Evolutionary conservation across 768 basidiomycete genomes (phyloP), one percentile per base, ranked within the genome.

Genomic region (Tremella mesenterica): DNA sequence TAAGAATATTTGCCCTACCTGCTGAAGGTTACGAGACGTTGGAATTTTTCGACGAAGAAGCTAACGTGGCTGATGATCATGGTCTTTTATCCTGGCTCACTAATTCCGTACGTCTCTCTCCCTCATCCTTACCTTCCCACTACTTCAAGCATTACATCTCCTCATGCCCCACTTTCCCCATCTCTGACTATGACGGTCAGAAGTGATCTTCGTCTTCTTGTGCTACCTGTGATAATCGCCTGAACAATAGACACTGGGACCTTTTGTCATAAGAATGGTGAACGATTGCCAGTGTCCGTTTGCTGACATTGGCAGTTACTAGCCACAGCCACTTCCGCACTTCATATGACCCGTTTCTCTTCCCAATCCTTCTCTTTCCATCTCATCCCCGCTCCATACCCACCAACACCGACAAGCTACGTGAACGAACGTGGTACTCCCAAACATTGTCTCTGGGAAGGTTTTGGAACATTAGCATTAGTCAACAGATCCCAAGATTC

Each of bases 71-170:
- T 4, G 68, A 65, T 34, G 72, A 73, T 58, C 36, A 55, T 29
- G 70, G 70, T 6, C 48, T 73, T 14, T 44, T 73, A 7, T 60
- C 63, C 53, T 73, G 67, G 68, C 26, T 71, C n/a, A 71, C 64
- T 3, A 64, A 65, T 10, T 61, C 67, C 6, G 71, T 73, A 26
- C 60, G 67, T 56, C 16, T 25, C 41, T 43, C 26, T 8, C 41
- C 41, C 33, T 8, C 27, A n/a, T 6, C 16, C 13, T 44, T 36
- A 4, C 6, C 23, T 7, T 23, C 16, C 16, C 38, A 21, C 44
- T 43, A n/a, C n/a, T n/a, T n/a, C n/a, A n/a, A n/a, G n/a, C n/a
- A n/a, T n/a, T 30, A 44, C 7, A n/a, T 27, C 21, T 41, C 12
- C 38, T 48, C 23, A 23, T 9, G 31, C 33, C n/a, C n/a, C n/a